Conservation (phyloP, 495 filamentous ascomycete species). For the Podospora sp. region DNA sequence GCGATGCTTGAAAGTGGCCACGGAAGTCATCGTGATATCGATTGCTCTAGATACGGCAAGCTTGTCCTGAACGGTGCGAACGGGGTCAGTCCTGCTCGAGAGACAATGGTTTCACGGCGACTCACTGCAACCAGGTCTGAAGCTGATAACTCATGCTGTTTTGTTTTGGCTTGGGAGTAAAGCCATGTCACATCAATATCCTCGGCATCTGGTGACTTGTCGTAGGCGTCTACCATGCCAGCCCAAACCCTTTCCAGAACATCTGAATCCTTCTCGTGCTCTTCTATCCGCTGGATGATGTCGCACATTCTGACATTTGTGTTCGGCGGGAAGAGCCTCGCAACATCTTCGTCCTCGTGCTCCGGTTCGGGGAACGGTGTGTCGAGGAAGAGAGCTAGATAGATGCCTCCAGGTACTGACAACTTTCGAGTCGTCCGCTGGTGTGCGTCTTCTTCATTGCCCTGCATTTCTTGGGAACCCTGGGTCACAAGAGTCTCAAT, state of each 20-base stretch:
- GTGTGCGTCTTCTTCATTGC: too few species aligned
- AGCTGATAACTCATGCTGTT: not conserved
- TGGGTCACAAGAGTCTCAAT: slow-evolving; percentile 3
- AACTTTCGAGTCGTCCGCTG: too few species aligned
- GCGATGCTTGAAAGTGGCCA: slow-evolving; percentile 14
- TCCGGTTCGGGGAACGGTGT: slow-evolving; percentile 16
- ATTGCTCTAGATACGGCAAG: not conserved
- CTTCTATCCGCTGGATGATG: slow-evolving; percentile 17
- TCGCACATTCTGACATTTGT: slow-evolving; percentile 22
- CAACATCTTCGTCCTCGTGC: not conserved
- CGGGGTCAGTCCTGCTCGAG: not conserved
- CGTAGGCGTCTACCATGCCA: not conserved
- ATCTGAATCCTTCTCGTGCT: slow-evolving; percentile 12
- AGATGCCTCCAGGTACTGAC: slow-evolving; percentile 2
- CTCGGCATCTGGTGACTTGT: not conserved
- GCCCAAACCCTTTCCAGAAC: slow-evolving; percentile 12
- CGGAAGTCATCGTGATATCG: slow-evolving; percentile 8
- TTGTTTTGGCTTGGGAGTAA: slow-evolving; percentile 10
- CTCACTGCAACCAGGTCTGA: not conserved
- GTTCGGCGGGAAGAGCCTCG: slow-evolving; percentile 14
- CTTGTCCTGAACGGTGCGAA: not conserved
- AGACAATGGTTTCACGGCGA: not conserved
- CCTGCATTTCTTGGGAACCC: too few species aligned
- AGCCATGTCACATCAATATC: slow-evolving; percentile 16
- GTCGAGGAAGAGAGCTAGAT: slow-evolving; percentile 18